Percentiles rank a stretch among this genome's conserved stretches.
Evolutionary conservation across 1,284 basidiomycete species (phyloP).

Genomic region (Ustilago nuda): DNA sequence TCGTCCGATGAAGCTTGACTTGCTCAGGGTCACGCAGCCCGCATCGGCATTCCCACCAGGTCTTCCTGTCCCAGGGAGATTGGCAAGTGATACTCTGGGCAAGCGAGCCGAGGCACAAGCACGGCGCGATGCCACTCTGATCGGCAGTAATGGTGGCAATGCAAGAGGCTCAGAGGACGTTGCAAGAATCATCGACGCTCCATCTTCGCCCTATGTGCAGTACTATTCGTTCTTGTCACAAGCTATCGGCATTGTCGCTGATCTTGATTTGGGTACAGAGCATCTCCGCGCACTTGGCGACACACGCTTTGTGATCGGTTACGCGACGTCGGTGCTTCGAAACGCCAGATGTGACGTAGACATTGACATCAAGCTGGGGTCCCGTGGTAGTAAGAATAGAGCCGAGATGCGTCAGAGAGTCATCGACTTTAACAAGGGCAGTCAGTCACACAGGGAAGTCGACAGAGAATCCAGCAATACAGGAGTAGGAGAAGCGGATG

Average conservation of each 20-base stretch:
- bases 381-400: constrained; percentile 46
- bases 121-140: constrained; percentile 9
- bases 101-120: constrained; percentile 18
- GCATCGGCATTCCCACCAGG: constrained; percentile 60
- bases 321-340: constrained; percentile 72
- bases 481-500: background rate
- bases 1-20: constrained; percentile 78
- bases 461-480: background rate
- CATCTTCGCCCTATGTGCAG: constrained; percentile 56
- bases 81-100: constrained; percentile 6
- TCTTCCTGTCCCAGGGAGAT: constrained; percentile 28
- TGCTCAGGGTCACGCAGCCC: constrained; percentile 82
- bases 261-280: constrained; percentile 81
- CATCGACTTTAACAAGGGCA: constrained; percentile 19
- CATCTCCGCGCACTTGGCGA: constrained; percentile 93
- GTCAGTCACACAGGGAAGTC: background rate
- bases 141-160: constrained; percentile 16
- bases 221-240: constrained; percentile 89
- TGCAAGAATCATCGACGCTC: constrained; percentile 37
- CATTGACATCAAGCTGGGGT: constrained; percentile 62
- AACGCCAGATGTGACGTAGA: constrained; percentile 60
- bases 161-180: constrained; percentile 35
- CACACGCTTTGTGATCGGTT: constrained; percentile 85
- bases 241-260: constrained; percentile 89
- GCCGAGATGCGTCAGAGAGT: constrained; percentile 60